Evolutionary conservation across 768 basidiomycete species (phyloP).

Genomic region (Gymnopilus dilepis): DNA sequence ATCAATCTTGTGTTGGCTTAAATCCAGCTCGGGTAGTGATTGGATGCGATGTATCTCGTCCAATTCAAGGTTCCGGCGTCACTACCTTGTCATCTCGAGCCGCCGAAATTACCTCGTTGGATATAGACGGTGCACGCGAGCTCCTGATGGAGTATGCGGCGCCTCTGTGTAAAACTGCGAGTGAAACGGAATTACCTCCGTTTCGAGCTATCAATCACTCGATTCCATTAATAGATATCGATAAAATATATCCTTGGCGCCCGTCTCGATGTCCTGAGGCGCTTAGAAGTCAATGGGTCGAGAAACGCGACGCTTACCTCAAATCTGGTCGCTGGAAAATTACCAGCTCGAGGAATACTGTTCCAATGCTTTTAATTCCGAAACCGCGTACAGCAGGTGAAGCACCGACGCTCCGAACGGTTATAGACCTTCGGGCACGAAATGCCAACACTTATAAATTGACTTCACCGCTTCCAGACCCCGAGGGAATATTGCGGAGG

Average conservation of each 20-base stretch:
- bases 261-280: constrained; percentile 44
- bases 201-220: constrained; percentile 45
- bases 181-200: constrained; percentile 40
- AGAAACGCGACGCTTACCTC: constrained; percentile 35
- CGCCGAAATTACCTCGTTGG: constrained; percentile 13
- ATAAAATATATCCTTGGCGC: constrained; percentile 37
- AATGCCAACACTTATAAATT: constrained; percentile 45
- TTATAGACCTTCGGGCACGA: constrained; percentile 39
- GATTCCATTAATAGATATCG: constrained; percentile 44
- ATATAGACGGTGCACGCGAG: constrained; percentile 24
- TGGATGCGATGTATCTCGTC: constrained; percentile 25
- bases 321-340: constrained; percentile 36
- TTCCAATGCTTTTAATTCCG: constrained; percentile 41
- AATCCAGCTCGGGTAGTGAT: constrained; percentile 34
- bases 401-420: constrained; percentile 31
- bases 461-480: neutral
- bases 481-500: neutral
- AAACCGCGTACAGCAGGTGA: constrained; percentile 31
- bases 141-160: constrained; percentile 28
- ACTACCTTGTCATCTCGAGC: constrained; percentile 20
- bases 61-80: constrained; percentile 21
- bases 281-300: constrained; percentile 33
- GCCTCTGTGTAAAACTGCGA: constrained; percentile 24
- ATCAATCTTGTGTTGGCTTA: constrained; percentile 31
- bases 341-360: constrained; percentile 35